Percentiles rank a stretch among this genome's conserved stretches.
Evolutionary conservation across 768 basidiomycete species (phyloP).

Genomic region (Xerocomus spinulosus): DNA sequence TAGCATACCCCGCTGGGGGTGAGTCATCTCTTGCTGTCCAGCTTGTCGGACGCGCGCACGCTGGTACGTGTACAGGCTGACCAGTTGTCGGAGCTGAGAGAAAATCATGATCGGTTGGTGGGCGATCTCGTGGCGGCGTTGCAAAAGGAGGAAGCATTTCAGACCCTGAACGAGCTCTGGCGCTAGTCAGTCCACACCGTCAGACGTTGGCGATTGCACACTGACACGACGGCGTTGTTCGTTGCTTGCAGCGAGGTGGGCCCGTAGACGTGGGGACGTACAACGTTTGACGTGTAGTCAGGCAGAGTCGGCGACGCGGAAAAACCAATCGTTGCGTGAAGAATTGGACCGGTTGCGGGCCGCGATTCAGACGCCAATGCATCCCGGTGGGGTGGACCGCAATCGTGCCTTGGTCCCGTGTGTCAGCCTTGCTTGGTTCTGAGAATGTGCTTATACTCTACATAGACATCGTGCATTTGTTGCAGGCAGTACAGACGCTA

Average conservation of each 20-base stretch:
- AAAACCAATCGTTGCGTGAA: not conserved
- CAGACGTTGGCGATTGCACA: not conserved
- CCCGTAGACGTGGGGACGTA: too few species aligned
- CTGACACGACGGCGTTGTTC: too few species aligned
- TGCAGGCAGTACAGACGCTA: not conserved
- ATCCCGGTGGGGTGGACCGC: not conserved
- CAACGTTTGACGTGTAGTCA: too few species aligned
- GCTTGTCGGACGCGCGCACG: not conserved
- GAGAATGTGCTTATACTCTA: not conserved
- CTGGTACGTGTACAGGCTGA: not conserved
- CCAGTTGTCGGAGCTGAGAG: not conserved
- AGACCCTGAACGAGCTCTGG: not conserved
- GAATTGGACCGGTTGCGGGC: not conserved
- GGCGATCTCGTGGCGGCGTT: not conserved
- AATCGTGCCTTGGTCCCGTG: not conserved
- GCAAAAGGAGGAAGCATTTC: not conserved
- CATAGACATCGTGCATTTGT: not conserved
- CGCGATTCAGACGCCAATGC: not conserved
- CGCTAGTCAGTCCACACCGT: not conserved
- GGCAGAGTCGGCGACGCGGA: not conserved
- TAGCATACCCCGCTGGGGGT: not conserved
- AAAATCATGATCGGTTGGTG: not conserved
- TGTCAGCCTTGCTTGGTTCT: not conserved
- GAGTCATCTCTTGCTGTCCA: not conserved
- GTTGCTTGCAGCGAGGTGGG: not conserved